Evolutionary conservation across 441 rosid genomes (phyloP), one percentile per base, ranked within the genome.

Genomic region (Macaranga tanarius): DNA sequence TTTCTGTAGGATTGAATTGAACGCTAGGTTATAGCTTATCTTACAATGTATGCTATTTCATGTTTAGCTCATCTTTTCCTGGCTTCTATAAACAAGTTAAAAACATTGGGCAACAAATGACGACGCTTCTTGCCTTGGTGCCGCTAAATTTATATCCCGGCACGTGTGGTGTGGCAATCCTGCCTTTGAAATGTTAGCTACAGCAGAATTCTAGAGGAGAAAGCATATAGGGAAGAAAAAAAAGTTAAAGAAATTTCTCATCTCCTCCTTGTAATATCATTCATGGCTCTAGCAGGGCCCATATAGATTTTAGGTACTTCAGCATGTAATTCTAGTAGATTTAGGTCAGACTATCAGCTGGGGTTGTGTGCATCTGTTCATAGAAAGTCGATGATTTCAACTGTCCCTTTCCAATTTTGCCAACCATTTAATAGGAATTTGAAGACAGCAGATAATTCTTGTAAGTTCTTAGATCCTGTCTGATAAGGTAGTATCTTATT

Each of bases 401-500:
- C 20, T 69, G 62, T 34, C 42, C 26, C 2, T 48, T 1, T 58
- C 42, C n/a, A 45, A 59, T 19, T 54, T 50, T 55, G 50, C 40
- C 50, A 15, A 8, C 19, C 51, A 22, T 51, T 31, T 7, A 63
- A 44, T 23, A 5, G 56, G 19, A 52, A 52, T 17, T n/a, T 45
- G 54, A 58, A 58, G 17, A 26, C 2, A 31, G 31, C 20, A 60
- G 15, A 48, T 50, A 45, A 67, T 20, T 10, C 13, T 66, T 71
- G 28, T 12, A n/a, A 31, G 54, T 61, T 19, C 56, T 52, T 26
- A 22, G 52, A 25, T 45, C 9, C 60, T 68, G 65, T 65, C 67
- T 72, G 57, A 70, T 73, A 47, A 54, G 47, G 54, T 72, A 71
- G 40, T 52, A 63, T 34, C 40, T 62, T 7, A 7, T 78, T 82